These are phyloP conservation scores for Nosema muscidifuracis DNA, from an alignment of 371 early-diverging fungal species.

Conservation along the genomic window DNA sequence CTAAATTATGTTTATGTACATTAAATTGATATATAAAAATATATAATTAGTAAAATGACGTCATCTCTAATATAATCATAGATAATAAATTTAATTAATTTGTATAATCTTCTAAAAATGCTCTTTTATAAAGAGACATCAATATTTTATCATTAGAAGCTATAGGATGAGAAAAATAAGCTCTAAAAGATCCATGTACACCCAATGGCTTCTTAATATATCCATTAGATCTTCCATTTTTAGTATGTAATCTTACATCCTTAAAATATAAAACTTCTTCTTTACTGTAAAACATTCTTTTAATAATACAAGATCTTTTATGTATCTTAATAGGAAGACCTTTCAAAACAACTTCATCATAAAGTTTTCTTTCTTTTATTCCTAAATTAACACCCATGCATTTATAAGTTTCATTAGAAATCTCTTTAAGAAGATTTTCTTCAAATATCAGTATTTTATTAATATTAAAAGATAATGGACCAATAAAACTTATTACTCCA, in stretches of 20 bases:
- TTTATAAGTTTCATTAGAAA: constrained; percentile 6
- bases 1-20: no score
- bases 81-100: background rate
- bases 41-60: no score
- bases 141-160: constrained; percentile 54
- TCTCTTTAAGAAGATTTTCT: constrained; percentile 1
- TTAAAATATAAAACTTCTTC: constrained; percentile 62
- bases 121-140: constrained; percentile 59
- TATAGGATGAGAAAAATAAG: constrained; percentile 59
- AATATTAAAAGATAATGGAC: constrained; percentile 50
- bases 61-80: no score
- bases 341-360: constrained; percentile 45
- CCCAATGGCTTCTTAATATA: constrained; percentile 61
- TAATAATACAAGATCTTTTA: constrained; percentile 47
- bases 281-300: constrained; percentile 59
- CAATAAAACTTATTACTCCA: constrained; percentile 57
- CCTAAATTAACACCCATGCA: constrained; percentile 18
- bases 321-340: constrained; percentile 59
- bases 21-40: no score
- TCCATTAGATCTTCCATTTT: constrained; percentile 47
- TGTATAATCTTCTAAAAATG: constrained; percentile 46
- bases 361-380: constrained; percentile 51
- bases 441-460: constrained; percentile 26
- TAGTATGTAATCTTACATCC: constrained; percentile 50
- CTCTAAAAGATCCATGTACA: constrained; percentile 60